phyloP scores from a whole-genome alignment of 2,329 filamentous ascomycete species.

The Pestalotiopsis sp. region DNA sequence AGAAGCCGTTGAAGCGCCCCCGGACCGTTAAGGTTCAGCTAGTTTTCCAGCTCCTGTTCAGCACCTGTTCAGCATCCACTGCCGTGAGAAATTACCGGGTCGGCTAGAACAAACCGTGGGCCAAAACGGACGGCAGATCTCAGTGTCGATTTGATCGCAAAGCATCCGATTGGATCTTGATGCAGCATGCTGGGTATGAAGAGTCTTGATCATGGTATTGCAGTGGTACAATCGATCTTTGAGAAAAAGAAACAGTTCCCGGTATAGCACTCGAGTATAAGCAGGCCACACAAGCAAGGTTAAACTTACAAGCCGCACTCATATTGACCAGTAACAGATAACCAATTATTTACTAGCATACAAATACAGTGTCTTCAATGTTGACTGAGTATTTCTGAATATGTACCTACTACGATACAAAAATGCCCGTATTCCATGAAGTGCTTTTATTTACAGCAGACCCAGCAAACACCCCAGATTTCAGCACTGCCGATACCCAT shows the following conservation, averaged over 20 bases:
- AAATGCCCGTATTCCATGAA: too few species aligned
- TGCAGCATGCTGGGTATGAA: background rate
- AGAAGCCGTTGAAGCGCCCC: background rate
- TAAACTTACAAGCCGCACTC: too few species aligned
- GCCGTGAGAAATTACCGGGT: constrained; percentile 1
- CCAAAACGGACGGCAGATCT: background rate
- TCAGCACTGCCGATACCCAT: background rate
- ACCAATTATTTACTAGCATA: too few species aligned
- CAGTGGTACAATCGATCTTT: background rate
- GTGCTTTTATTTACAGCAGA: background rate
- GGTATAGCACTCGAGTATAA: too few species aligned
- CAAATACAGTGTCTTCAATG: too few species aligned
- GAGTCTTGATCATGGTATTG: background rate
- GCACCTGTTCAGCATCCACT: background rate
- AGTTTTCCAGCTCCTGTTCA: background rate
- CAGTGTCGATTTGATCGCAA: background rate
- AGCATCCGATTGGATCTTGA: background rate
- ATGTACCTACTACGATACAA: too few species aligned
- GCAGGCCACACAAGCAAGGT: too few species aligned
- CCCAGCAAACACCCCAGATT: background rate
- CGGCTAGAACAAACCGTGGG: background rate
- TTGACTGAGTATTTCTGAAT: too few species aligned
- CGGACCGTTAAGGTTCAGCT: background rate
- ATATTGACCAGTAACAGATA: too few species aligned
- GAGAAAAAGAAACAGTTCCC: background rate